These are phyloP conservation scores for Oenanthe javanica DNA, from an alignment of 140 eudicot genomes.

Conservation along the genomic window DNA sequence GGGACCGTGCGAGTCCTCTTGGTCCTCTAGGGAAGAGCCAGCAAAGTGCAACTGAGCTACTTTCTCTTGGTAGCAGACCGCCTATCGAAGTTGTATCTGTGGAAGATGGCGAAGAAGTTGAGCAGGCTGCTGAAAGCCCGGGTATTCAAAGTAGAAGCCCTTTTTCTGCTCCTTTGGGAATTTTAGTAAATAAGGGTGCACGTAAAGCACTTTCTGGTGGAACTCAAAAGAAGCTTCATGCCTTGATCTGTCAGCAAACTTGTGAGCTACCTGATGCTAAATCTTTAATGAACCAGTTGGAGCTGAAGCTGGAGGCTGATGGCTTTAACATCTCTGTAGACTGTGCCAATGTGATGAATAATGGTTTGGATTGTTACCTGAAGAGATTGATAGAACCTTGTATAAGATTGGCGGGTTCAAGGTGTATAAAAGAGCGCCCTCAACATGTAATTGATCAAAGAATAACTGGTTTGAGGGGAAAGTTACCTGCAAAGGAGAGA, in stretches of 20 bases:
- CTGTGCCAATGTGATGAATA: slow-evolving; percentile 55
- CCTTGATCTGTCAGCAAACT: slow-evolving; percentile 39
- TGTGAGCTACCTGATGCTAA: slow-evolving; percentile 54
- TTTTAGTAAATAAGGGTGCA: slow-evolving; percentile 31
- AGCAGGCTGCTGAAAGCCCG: slow-evolving; percentile 47
- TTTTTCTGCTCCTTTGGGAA: slow-evolving; percentile 69
- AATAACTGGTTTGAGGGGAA: slow-evolving; percentile 17
- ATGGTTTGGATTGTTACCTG: slow-evolving; percentile 57
- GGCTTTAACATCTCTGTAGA: slow-evolving; percentile 52
- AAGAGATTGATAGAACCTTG: slow-evolving; percentile 75
- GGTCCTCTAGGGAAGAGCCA: slow-evolving; percentile 68
- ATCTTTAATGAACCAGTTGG: slow-evolving; percentile 43
- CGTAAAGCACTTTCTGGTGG: slow-evolving; percentile 26
- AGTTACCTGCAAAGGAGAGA: slow-evolving; percentile 20
- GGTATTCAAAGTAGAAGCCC: slow-evolving; percentile 57
- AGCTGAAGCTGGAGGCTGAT: slow-evolving; percentile 47
- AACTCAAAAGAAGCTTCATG: neutral
- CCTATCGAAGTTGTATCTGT: slow-evolving; percentile 59
- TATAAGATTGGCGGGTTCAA: slow-evolving; percentile 40
- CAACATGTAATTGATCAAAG: slow-evolving; percentile 11
- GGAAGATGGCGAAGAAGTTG: slow-evolving; percentile 93
- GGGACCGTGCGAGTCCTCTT: slow-evolving; percentile 68
- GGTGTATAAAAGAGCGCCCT: slow-evolving; percentile 6
- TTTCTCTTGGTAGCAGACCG: slow-evolving; percentile 78
- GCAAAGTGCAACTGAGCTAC: slow-evolving; percentile 77